phyloP scores from a whole-genome alignment of 768 basidiomycete species.

The Cystobasidium tubakii region DNA sequence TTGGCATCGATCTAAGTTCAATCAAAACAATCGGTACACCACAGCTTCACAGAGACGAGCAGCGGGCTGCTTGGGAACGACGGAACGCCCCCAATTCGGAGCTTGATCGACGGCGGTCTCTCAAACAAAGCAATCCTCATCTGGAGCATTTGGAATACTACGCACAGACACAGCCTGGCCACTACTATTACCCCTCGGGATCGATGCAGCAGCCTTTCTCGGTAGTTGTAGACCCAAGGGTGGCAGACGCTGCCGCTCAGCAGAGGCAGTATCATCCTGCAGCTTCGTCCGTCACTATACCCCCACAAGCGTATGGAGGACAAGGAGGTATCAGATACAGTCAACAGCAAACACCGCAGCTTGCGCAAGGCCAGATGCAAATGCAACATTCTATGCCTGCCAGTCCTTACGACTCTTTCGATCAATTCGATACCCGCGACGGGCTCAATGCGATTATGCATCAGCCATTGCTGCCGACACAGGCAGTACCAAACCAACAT shows the following conservation, averaged over 20 bases:
- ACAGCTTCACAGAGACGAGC: slow-evolving; percentile 88
- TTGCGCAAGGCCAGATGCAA: slow-evolving; percentile 59
- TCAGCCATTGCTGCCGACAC: slow-evolving; percentile 43
- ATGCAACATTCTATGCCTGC: slow-evolving; percentile 44
- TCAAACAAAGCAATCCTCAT: slow-evolving; percentile 35
- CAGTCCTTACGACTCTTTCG: slow-evolving; percentile 46
- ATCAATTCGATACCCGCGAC: slow-evolving; percentile 46
- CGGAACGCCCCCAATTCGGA: slow-evolving; percentile 62
- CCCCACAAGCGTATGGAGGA: slow-evolving; percentile 57
- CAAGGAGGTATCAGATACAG: slow-evolving; percentile 54
- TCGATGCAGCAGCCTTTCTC: slow-evolving; percentile 49
- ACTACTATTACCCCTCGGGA: slow-evolving; percentile 62
- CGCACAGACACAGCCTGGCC: slow-evolving; percentile 32
- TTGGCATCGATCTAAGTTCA: slow-evolving; percentile 52
- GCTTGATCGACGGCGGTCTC: slow-evolving; percentile 40
- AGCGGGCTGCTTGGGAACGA: slow-evolving; percentile 92
- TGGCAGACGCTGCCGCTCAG: slow-evolving; percentile 28
- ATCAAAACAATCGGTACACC: slow-evolving; percentile 57
- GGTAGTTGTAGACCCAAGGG: slow-evolving; percentile 40
- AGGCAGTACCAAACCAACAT: neutral
- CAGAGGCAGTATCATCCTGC: slow-evolving; percentile 35
- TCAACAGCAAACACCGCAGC: slow-evolving; percentile 59
- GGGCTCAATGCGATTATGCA: slow-evolving; percentile 49
- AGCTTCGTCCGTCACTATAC: slow-evolving; percentile 61
- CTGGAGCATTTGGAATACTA: slow-evolving; percentile 17